phyloP scores from a whole-genome alignment of 352 stramenopile genomes.

The Pythium coloratum region DNA sequence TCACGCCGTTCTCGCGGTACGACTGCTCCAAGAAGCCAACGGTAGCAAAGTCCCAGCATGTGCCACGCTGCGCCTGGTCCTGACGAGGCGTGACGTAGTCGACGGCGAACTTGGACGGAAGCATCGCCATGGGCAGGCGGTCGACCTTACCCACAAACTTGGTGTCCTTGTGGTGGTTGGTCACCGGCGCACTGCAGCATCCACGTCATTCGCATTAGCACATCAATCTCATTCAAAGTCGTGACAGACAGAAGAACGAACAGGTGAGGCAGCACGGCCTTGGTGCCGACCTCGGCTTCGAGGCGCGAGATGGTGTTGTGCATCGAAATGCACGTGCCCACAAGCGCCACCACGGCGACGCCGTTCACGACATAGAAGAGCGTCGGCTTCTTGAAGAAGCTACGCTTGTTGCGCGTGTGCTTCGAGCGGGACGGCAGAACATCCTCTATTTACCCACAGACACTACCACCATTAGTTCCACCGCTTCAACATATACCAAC shows the following conservation, averaged over 20 bases:
- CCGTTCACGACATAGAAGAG: constrained; percentile 64
- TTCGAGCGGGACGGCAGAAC: constrained; percentile 21
- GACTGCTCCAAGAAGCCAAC: constrained; percentile 79
- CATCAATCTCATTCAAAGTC: not conserved
- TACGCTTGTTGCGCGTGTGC: constrained; percentile 6
- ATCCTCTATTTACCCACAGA: constrained; percentile 4
- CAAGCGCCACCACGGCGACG: constrained; percentile 51
- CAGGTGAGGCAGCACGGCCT: constrained; percentile 16
- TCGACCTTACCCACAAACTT: constrained; percentile 34
- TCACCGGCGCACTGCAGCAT: constrained; percentile 21
- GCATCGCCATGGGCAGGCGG: constrained; percentile 59
- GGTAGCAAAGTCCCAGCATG: constrained; percentile 84
- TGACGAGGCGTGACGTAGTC: constrained; percentile 75
- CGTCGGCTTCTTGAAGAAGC: constrained; percentile 33
- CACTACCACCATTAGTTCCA: not conserved
- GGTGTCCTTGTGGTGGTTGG: constrained; percentile 18
- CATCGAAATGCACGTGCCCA: constrained; percentile 69
- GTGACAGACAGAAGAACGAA: not conserved
- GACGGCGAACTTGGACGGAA: constrained; percentile 81
- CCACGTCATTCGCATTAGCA: constrained; percentile 5
- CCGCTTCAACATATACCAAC: not conserved
- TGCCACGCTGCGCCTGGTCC: constrained; percentile 73
- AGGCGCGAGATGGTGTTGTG: constrained; percentile 66
- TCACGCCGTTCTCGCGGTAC: constrained; percentile 66
- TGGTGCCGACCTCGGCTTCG: constrained; percentile 33